A percentile compares a stretch with the other conserved stretches of the same genome.
phyloP scores from a whole-genome alignment of 805 yeast genomes.

The Peterozyma xylosa region DNA sequence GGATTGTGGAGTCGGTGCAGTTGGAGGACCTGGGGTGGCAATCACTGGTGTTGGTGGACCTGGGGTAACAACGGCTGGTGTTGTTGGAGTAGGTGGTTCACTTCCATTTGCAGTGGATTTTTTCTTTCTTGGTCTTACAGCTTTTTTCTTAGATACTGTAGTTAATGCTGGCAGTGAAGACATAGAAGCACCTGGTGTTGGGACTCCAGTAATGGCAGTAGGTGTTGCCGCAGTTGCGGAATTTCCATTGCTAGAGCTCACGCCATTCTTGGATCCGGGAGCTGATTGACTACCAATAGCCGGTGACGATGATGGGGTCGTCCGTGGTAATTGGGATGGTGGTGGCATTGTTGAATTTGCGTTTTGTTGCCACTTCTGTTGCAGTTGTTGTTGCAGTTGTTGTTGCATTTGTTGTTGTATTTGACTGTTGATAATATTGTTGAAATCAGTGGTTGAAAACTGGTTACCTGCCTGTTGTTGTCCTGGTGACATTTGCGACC shows the following conservation, averaged over 20 bases:
- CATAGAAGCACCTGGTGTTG: slow-evolving; percentile 5
- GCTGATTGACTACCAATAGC: slow-evolving; percentile 7
- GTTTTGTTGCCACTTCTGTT: not conserved
- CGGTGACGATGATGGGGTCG: slow-evolving; percentile 14
- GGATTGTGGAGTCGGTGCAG: slow-evolving; percentile 1
- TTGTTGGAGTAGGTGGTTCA: slow-evolving; percentile 34
- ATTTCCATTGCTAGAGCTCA: too few species aligned
- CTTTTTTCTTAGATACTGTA: slow-evolving; percentile 15
- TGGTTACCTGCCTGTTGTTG: slow-evolving; percentile 4
- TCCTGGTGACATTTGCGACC: not conserved
- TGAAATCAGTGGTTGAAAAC: slow-evolving; percentile 12
- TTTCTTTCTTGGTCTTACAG: slow-evolving; percentile 14
- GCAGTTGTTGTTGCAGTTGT: slow-evolving; percentile 7
- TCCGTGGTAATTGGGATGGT: slow-evolving; percentile 14
- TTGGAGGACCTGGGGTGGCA: not conserved
- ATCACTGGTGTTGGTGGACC: slow-evolving; percentile 8
- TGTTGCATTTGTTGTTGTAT: slow-evolving; percentile 13
- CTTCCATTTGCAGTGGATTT: slow-evolving; percentile 16
- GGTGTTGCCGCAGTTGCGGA: slow-evolving; percentile 12
- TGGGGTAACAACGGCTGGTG: slow-evolving; percentile 24
- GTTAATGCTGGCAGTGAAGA: slow-evolving; percentile 7
- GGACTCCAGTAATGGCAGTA: slow-evolving; percentile 10
- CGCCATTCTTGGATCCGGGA: not conserved
- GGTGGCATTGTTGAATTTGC: slow-evolving; percentile 15
- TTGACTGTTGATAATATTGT: slow-evolving; percentile 12